Evolutionary conservation across 2,329 filamentous ascomycete species (phyloP).

Genomic region (Thyridium curvatum): DNA sequence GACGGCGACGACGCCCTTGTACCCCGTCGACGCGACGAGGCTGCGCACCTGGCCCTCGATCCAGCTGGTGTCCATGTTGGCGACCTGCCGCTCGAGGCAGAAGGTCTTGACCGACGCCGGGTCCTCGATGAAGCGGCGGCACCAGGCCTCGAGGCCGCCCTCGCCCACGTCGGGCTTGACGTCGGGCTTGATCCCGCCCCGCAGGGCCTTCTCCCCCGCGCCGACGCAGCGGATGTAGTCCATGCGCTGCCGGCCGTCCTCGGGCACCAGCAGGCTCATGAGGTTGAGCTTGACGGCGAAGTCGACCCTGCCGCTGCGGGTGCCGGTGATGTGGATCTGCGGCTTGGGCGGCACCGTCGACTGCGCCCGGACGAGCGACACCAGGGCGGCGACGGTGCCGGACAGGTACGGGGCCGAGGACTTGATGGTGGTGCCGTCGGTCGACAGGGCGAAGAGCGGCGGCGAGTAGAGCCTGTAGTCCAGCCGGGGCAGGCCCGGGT

Average conservation of each 20-base stretch:
- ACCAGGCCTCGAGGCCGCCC: slow-evolving; percentile 42
- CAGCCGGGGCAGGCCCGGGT: slow-evolving; percentile 39
- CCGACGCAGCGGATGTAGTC: slow-evolving; percentile 48
- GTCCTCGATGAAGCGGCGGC: slow-evolving; percentile 39
- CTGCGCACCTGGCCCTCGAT: slow-evolving; percentile 47
- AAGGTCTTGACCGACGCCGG: slow-evolving; percentile 39
- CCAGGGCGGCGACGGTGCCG: slow-evolving; percentile 35
- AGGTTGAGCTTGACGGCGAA: slow-evolving; percentile 50
- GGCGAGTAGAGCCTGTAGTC: slow-evolving; percentile 49
- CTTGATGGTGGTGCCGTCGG: slow-evolving; percentile 39
- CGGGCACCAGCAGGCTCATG: slow-evolving; percentile 44
- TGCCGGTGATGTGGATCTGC: slow-evolving; percentile 42
- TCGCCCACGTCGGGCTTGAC: slow-evolving; percentile 35
- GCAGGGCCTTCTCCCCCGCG: slow-evolving; percentile 41
- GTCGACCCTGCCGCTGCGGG: slow-evolving; percentile 35
- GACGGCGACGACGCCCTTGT: slow-evolving; percentile 42
- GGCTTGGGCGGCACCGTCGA: slow-evolving; percentile 49
- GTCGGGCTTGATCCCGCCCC: slow-evolving; percentile 37
- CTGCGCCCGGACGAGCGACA: slow-evolving; percentile 38
- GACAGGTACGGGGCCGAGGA: slow-evolving; percentile 43
- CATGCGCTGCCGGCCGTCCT: slow-evolving; percentile 35
- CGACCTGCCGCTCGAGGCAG: slow-evolving; percentile 43
- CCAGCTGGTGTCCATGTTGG: slow-evolving; percentile 48
- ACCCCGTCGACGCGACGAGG: slow-evolving; percentile 41
- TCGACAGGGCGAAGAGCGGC: slow-evolving; percentile 43